Conservation (phyloP, 169 alveolate species). For the Haemoproteus tartakovskyi region DNA sequence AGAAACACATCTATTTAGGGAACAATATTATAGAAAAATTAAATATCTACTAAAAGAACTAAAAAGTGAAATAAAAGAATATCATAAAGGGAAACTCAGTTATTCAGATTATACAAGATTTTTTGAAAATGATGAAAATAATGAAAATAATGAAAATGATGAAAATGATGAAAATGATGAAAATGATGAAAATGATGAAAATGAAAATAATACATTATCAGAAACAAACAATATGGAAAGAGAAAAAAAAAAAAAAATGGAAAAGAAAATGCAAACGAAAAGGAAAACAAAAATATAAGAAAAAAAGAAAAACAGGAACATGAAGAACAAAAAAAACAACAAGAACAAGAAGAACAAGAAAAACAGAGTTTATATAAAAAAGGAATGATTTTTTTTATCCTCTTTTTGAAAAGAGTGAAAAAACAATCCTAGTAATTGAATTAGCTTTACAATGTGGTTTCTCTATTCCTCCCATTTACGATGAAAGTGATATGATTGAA, state of each 20-base stretch:
- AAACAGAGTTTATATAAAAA: not conserved
- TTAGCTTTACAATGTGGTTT: conserved; percentile 72
- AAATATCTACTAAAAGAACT: conserved; percentile 3
- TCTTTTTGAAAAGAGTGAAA: conserved; percentile 6
- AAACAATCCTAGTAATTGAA: conserved; percentile 26
- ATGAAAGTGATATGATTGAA: conserved; percentile 70
- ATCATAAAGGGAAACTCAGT: not conserved
- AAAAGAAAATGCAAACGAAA: not conserved
- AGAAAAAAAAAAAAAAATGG: not conserved
- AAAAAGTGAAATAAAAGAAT: conserved; percentile 8
- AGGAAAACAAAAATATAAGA: not conserved
- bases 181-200: too few relatives aligned
- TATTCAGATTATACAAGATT: too few relatives aligned
- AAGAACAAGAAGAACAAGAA: not conserved
- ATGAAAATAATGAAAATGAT: too few relatives aligned
- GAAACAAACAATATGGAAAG: too few relatives aligned
- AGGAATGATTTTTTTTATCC: conserved; percentile 29
- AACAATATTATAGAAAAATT: conserved; percentile 53
- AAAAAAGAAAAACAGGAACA: not conserved
- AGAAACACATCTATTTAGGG: conserved; percentile 57
- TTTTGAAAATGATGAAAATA: too few relatives aligned
- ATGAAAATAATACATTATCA: too few relatives aligned
- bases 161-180: too few relatives aligned
- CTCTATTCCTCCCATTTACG: conserved; percentile 75
- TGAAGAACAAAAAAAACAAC: not conserved